Percentiles rank a stretch among this genome's conserved stretches.
Conservation (phyloP, 2,329 filamentous ascomycete species). For the Apiospora saccharicola region DNA sequence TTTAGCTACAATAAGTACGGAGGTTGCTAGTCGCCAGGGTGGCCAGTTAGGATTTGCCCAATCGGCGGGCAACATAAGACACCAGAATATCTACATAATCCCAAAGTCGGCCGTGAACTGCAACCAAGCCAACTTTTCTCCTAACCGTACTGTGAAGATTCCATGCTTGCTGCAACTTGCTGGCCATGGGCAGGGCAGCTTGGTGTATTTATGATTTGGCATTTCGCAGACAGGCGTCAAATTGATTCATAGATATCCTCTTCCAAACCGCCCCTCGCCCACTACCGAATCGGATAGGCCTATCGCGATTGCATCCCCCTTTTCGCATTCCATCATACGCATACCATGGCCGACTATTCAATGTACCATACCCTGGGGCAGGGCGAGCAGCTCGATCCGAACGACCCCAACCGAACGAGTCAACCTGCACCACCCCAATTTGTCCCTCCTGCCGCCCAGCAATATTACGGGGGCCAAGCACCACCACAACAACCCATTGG, state of each 20-base stretch:
- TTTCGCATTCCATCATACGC: conserved; percentile 11
- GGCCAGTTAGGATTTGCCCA: conserved; percentile 19
- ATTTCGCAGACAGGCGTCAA: conserved; percentile 5
- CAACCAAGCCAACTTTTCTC: neutral
- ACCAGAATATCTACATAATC: neutral
- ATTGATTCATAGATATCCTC: conserved; percentile 19
- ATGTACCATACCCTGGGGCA: conserved; percentile 65
- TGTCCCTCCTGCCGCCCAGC: conserved; percentile 59
- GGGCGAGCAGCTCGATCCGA: conserved; percentile 61
- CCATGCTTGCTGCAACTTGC: conserved; percentile 18
- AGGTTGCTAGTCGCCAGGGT: conserved; percentile 12
- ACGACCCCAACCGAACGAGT: conserved; percentile 58
- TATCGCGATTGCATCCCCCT: conserved; percentile 5
- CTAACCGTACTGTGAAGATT: neutral
- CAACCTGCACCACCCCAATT: conserved; percentile 64
- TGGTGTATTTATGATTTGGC: conserved; percentile 21
- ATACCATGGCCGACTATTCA: conserved; percentile 60
- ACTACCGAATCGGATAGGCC: conserved; percentile 3
- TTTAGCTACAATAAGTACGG: conserved; percentile 9
- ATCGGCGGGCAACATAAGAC: conserved; percentile 4
- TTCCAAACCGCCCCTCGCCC: conserved; percentile 8
- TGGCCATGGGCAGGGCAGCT: conserved; percentile 23
- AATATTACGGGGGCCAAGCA: conserved; percentile 55
- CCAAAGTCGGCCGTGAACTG: neutral
- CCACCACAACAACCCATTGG: conserved; percentile 51